Evolutionary conservation across 177 flowering plant species (phyloP), one percentile per base, ranked within the genome.

Genomic region (Vitis hybrid): DNA sequence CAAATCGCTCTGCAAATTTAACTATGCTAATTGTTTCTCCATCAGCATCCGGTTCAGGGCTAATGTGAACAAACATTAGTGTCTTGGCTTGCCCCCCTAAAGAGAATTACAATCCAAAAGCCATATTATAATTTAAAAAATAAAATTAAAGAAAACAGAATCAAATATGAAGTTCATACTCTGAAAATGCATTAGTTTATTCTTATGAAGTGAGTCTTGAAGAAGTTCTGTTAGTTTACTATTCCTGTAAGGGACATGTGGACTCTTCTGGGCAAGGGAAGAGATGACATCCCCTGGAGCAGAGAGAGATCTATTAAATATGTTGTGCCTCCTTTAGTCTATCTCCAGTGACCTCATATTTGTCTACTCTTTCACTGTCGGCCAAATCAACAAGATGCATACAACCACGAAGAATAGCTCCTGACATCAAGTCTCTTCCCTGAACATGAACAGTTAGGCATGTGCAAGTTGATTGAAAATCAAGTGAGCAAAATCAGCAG

Each of bases 21-120:
- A 18, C 19, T 18, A 18, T 18, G 19, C 19, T 18, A 18, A 18
- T 18, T 18, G 19, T 18, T 18, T 18, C 19, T 18, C 19, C 19
- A 18, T 18, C 19, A 18, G 19, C 19, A 18, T 18, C 19, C 19
- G 19, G 19, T 18, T 18, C 19, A 18, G 19, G 19, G 19, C 19
- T 18, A 18, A 18, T 18, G 1, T 18, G 19, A 18, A 18, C 19
- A 18, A 18, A 18, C 19, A 18, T 18, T 4, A 94, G 73, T 12
- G 98, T 94, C 85, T 94, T 94, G 55, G 98, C 98, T 64, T 92
- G 97, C 57, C 98, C 98, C 14, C 98, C 98, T 94, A 73, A 64
- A 75, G 32, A 11, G 66, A 57, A 51, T 21, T 15, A 18, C 19
- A 18, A 18, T 18, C 19, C 19, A 18, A 18, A 18, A 1, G 19